Evolutionary conservation across 257 asterid species (phyloP), one percentile per base, ranked within the genome.

Genomic region (Solanum appendiculatum): DNA sequence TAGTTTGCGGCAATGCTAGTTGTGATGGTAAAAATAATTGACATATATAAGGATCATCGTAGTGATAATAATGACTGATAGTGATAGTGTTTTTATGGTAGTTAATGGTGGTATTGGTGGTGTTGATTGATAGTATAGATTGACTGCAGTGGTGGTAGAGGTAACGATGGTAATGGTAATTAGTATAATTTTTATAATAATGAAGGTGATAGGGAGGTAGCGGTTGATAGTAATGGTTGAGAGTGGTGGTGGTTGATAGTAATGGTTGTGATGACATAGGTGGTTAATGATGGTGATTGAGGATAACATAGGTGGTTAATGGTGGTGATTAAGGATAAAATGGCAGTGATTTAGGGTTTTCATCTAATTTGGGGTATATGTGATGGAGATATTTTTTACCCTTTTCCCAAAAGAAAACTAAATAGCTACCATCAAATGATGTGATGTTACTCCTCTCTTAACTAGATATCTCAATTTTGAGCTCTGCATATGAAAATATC

Each of bases 21-120:
- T 20, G 64, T 20, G 25, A 56, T 56, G 64, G 5, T 20, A 25
- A 56, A 7, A 56, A 20, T 56, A 2, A 0, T 20, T 20, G 5
- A 4, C 10, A 54, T 51, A 18, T 18, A 18, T 2, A 54, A 20
- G 25, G 11, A 54, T 7, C 20, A 54, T 0, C 1, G 5, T 54
- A 20, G 10, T 18, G 25, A 54, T 7, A 20, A 54, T 20, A 3
- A 54, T 54, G 25, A 1, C 6, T 51, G 60, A 51, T 3, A 10
- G 18, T 51, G 60, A 51, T 3, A 10, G 18, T 18, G 9, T 51
- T 9, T 51, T 51, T 3, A 10, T 51, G n/a, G 2, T 20, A 54
- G 11, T 7, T 7, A 3, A 0, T 1, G 11, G 0, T 18, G 63
- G 25, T 54, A 20, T 0, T 54, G 63, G 9, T 2, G 3, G 12